A percentile compares a stretch with the other conserved stretches of the same genome.
These are phyloP conservation scores for Epichloe bromicola DNA, from an alignment of 2,329 filamentous ascomycete species.

Conservation along the genomic window DNA sequence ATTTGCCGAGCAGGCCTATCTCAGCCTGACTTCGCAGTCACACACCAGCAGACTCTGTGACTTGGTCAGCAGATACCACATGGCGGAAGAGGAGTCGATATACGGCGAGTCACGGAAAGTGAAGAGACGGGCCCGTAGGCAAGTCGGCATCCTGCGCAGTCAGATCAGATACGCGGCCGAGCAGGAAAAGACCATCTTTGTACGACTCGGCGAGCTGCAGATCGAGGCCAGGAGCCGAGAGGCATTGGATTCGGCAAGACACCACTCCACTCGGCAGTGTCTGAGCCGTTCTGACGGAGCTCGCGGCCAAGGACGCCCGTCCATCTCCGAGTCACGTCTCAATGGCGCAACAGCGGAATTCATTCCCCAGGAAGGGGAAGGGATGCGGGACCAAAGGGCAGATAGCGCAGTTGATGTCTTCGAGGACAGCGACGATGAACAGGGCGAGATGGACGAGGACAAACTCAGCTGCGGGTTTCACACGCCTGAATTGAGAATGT, in stretches of 20 bases:
- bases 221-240: slow-evolving; percentile 34
- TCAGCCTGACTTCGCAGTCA: slow-evolving; percentile 26
- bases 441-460: background rate
- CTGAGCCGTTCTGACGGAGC: background rate
- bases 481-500: too few relatives aligned
- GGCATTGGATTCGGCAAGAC: slow-evolving; percentile 22
- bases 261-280: slow-evolving; percentile 7
- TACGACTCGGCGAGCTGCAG: slow-evolving; percentile 35
- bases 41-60: slow-evolving; percentile 24
- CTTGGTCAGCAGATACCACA: slow-evolving; percentile 26
- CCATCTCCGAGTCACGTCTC: slow-evolving; percentile 10
- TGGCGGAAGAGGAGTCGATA: slow-evolving; percentile 21
- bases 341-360: slow-evolving; percentile 19
- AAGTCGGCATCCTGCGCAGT: slow-evolving; percentile 26
- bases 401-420: background rate
- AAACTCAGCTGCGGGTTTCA: background rate
- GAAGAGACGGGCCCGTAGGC: slow-evolving; percentile 25
- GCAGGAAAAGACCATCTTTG: slow-evolving; percentile 32
- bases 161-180: slow-evolving; percentile 31
- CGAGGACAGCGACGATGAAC: background rate
- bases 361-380: slow-evolving; percentile 11
- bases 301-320: background rate
- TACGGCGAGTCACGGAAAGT: slow-evolving; percentile 12
- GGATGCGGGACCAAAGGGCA: background rate
- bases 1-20: slow-evolving; percentile 33